Base-by-base conservation (phyloP, 2,329 filamentous ascomycete species). In the Trichoderma guizhouense region DNA sequence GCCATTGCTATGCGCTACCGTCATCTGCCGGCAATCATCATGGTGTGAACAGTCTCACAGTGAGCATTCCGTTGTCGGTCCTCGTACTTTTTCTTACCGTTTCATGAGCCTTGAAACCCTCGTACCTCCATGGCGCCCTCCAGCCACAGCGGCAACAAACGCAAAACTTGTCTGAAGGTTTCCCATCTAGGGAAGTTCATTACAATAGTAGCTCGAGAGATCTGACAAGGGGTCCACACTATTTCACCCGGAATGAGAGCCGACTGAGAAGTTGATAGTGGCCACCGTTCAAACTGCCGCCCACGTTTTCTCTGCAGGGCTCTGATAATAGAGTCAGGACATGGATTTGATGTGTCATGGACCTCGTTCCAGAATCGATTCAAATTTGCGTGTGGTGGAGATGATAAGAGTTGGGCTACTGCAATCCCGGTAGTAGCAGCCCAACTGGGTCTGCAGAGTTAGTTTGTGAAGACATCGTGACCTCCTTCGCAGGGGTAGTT, bases 141-240 rank as follows among this genome's bases (percentile, higher is more conserved):
- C 51, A 60, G 66, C 72, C 39, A 58, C 57, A 73, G 71, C 64
- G 72, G 74, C 73, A 75, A 72, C 65, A 72, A 75, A 78, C 74
- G 77, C 77, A 76, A 58, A 71, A 69, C 55, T 74, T 78, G 76
- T 65, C 74, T 53, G 58, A 36, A 65, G 73, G 53, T 78, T 76
- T 78, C 75, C 77, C 73, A 68, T 66, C 76, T 72, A 57, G 74
- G 69, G 73, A 74, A 73, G 70, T 43, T 74, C 63, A 47, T 64
- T 51, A 15, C 26, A 57, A 65, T 18, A 18, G 51, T 28, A 72
- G 72, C 64, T 71, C 64, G 62, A 74, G 36, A 68, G 51, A 62
- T 60, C 21, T 9, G 53, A 68, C 66, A 53, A 43, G 68, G 67
- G 58, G 32, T 30, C 67, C 67, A 64, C 71, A 36, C 43, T 34